Base-by-base conservation (phyloP, 345 rosid species). In the Ceriops decandra region DNA sequence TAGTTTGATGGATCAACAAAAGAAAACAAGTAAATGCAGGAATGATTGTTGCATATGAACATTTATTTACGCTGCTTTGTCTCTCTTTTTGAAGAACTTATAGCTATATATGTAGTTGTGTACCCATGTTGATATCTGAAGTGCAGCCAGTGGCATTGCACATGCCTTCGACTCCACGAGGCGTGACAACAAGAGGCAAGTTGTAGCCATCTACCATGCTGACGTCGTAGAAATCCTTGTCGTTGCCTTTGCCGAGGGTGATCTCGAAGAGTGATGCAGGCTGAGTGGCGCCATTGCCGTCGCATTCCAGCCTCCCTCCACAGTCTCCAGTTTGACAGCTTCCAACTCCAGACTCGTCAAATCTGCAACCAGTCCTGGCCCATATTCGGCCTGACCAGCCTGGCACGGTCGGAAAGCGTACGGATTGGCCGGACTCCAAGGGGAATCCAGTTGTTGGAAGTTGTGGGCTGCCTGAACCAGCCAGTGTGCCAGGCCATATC, bases 351-450 rank as follows among this genome's bases (percentile, higher is more conserved):
- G 72, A 73, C 38, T 63, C 84, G 26, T 91, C 90, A 52, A 91
- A 93, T 6, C 59, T 81, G 86, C 98, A 89, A 30, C 95, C 95
- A 0, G 95, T 93, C 66, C 98, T 88, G 4, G 90, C 98, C 98
- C 97, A 93, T 22, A 93, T 82, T 64, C 96, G 84, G 36, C 96
- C 98, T 6, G 97, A 95, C 97, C 99, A 95, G 27, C 97, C 93
- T 11, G 91, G 85, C 68, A 80, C 60, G 1, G 85, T 75, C 2
- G 96, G 82, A 58, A 95, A 77, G 17, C 75, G 71, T 30, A 79
- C 70, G 32, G 85, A 84, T 69, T 80, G 84, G 3, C 97, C 97
- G 1, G 87, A 74, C 47, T 86, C 93, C 66, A 88, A 81, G 32
- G 68, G 78, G 62, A 93, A 88, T 5, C 95, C 97, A 0, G 96